Evolutionary conservation across 176 grass and related monocot species (phyloP), one percentile per base, ranked within the genome.

Genomic region (Pharus latifolius): DNA sequence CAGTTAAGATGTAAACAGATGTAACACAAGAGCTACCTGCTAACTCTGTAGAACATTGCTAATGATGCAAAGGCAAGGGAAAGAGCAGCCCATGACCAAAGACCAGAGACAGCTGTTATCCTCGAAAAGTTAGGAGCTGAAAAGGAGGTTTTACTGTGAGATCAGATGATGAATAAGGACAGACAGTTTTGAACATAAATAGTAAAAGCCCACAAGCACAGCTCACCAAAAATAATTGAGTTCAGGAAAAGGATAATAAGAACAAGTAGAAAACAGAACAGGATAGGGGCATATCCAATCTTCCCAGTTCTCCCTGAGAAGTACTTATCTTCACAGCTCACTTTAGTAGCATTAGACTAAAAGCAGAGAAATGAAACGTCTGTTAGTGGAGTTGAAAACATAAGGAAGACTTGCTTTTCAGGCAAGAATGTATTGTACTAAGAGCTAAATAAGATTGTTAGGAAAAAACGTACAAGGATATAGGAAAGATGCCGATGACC

Each of bases 41-140:
- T 93, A 78, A 91, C 81, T 83, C 77, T 93, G 78, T 98, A 87
- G 75, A 98, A 85, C 84, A 91, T 80, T 79, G 88, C 65, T 70
- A 88, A 65, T 18, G 94, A 70, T 26, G 82, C 87, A 63, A 98
- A 84, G 66, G 82, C 85, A 83, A 98, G 75, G 76, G 87, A 91
- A 50, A 98, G 18, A 81, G 78, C 74, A 73, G 67, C 79, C 94
- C 87, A 98, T 24, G 82, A 83, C 89, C 89, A 98, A 75, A 98
- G 45, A 75, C 83, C 89, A 83, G 78, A 74, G 77, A 73, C 23
- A 53, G 94, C 81, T 72, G 83, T 93, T 50, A 93, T 80, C 73
- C 83, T 90, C 41, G 84, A 74, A 81, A 98, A 93, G 68, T 74
- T 85, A 64, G 90, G 75, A 44, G 77, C 94, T 98, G 78, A 23